Evolutionary conservation across 2,329 filamentous ascomycete genomes (phyloP), one percentile per base, ranked within the genome.

Genomic region (Exserohilum rostratum): DNA sequence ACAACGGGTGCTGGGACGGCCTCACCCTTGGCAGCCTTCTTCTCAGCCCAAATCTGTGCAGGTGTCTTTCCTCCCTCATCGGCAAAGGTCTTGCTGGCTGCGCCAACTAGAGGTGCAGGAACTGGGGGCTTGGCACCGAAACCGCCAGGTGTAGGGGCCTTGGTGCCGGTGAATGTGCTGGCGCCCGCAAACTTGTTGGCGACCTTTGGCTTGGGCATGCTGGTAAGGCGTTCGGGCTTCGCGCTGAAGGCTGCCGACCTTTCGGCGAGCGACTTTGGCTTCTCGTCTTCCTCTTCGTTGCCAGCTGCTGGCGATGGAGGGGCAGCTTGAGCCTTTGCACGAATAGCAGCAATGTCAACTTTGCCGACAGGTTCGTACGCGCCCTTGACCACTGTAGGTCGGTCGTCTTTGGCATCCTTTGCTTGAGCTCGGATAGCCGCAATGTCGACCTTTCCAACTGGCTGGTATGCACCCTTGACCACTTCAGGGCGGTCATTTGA

Each of bases 371-470:
- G 95, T 75, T 98, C 90, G 71, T 99, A 99, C 20, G 93, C 85
- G 37, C 95, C 95, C 77, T 96, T 98, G 17, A 98, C 90, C 5
- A 87, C 85, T 1, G 89, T 85, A 3, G 95, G 95, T 50, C 92
- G 84, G 64, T 96, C 90, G 69, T 97, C 91, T 40, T 65, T 80
- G 87, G 80, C 58, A 31, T 64, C 61, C 82, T 87, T 70, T 78
- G 92, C 80, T 84, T 91, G 73, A 82, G 87, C 78, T 60, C 95
- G 87, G 64, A 99, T 89, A 33, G 91, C 93, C 20, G 89, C 90
- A 77, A 99, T 98, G 70, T 99, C 93, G n/a, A 99, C 90, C 79
- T 97, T 98, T 52, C 95, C 95, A 66, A 99, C 81, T 17, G 95
- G 95, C 74, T 97, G 91, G 76, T 99, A 99, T 13, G 84, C 89